Evolutionary conservation across 1,284 basidiomycete genomes (phyloP).

Genomic region (Heimioporus punctisporus): DNA sequence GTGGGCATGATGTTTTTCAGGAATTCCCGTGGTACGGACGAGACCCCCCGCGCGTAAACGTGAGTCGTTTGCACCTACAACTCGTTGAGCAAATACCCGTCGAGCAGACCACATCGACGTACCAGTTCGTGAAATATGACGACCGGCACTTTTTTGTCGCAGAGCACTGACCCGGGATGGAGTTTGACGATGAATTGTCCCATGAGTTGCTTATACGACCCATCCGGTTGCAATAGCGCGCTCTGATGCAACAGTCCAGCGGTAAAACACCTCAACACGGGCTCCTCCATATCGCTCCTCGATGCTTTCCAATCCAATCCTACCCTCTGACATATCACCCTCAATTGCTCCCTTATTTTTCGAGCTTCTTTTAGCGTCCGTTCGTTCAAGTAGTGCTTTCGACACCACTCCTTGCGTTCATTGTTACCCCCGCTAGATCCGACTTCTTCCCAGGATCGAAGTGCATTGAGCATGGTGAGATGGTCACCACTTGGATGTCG

Average conservation of each 20-base stretch:
- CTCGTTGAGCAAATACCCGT: slow-evolving; percentile 4
- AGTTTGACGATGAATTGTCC: slow-evolving; percentile 87
- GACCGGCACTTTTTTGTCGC: slow-evolving; percentile 78
- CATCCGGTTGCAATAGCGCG: slow-evolving; percentile 84
- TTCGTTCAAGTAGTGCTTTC: slow-evolving; percentile 84
- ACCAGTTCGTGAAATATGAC: slow-evolving; percentile 94
- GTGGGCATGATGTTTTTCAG: slow-evolving; percentile 19
- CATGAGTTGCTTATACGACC: slow-evolving; percentile 82
- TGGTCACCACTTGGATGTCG: slow-evolving; percentile 89
- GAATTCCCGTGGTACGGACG: slow-evolving; percentile 64
- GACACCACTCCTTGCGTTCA: slow-evolving; percentile 77
- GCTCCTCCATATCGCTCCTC: slow-evolving; percentile 57
- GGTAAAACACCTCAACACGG: slow-evolving; percentile 68
- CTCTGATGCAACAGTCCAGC: slow-evolving; percentile 82
- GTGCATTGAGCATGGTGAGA: slow-evolving; percentile 84
- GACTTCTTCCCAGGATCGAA: slow-evolving; percentile 79
- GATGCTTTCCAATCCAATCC: slow-evolving; percentile 65
- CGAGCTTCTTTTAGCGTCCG: slow-evolving; percentile 84
- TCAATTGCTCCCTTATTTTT: slow-evolving; percentile 84
- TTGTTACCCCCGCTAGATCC: slow-evolving; percentile 45
- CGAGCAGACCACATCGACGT: slow-evolving; percentile 30
- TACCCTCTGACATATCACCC: slow-evolving; percentile 62
- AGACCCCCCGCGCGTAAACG: slow-evolving; percentile 88
- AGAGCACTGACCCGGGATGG: slow-evolving; percentile 83
- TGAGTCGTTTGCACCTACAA: slow-evolving; percentile 80